A percentile compares a stretch with the other conserved stretches of the same genome.
These are phyloP conservation scores for Evansstolkia leycettana DNA, from an alignment of 495 filamentous ascomycete species.

Conservation along the genomic window DNA sequence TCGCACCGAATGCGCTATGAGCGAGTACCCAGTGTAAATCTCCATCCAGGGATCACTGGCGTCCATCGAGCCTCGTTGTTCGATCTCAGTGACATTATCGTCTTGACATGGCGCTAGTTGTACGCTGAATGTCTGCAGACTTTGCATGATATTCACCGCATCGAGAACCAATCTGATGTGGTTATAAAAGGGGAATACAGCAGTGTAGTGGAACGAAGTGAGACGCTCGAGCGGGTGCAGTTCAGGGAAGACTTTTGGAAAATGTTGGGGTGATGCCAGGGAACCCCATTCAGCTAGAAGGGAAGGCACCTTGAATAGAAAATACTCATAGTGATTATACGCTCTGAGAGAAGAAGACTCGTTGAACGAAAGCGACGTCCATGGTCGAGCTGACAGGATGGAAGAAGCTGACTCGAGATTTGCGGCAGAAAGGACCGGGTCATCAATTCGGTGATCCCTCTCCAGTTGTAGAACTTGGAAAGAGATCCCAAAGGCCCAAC, in stretches of 20 bases:
- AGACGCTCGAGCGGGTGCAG: constrained; percentile 11
- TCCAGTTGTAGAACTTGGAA: constrained; percentile 22
- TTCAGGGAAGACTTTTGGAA: constrained; percentile 2
- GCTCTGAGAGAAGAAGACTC: constrained; percentile 29
- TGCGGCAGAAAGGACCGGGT: not conserved
- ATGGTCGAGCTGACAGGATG: constrained; percentile 15
- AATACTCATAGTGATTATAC: constrained; percentile 35
- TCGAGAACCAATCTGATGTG: constrained; percentile 26
- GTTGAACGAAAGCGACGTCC: constrained; percentile 26
- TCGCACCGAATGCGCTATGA: constrained; percentile 21
- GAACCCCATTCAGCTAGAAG: constrained; percentile 21
- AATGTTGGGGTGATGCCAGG: not conserved
- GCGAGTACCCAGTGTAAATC: constrained; percentile 23
- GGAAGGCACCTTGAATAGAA: constrained; percentile 24
- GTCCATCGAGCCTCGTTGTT: constrained; percentile 30
- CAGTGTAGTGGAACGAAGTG: constrained; percentile 25
- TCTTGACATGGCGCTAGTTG: constrained; percentile 20
- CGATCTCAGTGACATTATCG: constrained; percentile 22
- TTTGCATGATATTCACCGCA: constrained; percentile 15
- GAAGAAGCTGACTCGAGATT: constrained; percentile 6
- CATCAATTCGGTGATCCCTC: constrained; percentile 2
- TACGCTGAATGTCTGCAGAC: constrained; percentile 15
- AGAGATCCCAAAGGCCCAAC: constrained; percentile 29
- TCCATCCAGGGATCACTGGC: constrained; percentile 35
- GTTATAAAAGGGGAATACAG: constrained; percentile 34